phyloP scores from a whole-genome alignment of 208 protist species.

The Porcisia hertigi region DNA sequence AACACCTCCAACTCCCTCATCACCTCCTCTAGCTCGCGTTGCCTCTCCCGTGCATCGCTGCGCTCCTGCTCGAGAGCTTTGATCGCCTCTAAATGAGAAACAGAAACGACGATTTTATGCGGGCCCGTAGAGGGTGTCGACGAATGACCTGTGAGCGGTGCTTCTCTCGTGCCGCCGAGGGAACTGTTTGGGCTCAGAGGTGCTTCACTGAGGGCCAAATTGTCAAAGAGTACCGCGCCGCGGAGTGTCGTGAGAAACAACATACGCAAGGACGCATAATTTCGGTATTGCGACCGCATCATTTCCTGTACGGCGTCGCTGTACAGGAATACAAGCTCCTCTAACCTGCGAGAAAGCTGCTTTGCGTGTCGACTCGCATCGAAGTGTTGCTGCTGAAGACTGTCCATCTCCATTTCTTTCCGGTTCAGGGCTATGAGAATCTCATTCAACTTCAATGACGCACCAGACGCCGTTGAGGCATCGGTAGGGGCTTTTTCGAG shows the following conservation, averaged over 20 bases:
- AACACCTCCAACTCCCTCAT: constrained; percentile 54
- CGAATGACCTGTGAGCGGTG: background rate
- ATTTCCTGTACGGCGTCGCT: constrained; percentile 31
- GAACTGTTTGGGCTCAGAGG: background rate
- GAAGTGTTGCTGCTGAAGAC: constrained; percentile 38
- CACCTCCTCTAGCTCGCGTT: constrained; percentile 49
- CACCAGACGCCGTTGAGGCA: background rate
- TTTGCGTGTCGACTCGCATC: constrained; percentile 37
- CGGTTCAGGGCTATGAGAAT: constrained; percentile 19
- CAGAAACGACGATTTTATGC: constrained; percentile 43
- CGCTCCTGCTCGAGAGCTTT: constrained; percentile 58
- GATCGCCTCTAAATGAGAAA: constrained; percentile 55
- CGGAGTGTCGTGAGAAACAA: constrained; percentile 50
- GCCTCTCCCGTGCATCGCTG: constrained; percentile 38
- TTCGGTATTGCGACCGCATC: constrained; percentile 46
- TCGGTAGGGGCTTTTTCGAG: background rate
- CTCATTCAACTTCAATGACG: constrained; percentile 9
- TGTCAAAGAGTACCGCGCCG: constrained; percentile 30
- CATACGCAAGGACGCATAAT: constrained; percentile 45
- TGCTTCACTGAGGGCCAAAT: background rate
- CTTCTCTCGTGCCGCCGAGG: background rate
- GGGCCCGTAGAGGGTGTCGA: background rate
- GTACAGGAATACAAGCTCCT: constrained; percentile 35
- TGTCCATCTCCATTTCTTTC: constrained; percentile 30
- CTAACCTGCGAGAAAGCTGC: constrained; percentile 40